Evolutionary conservation across 306 rosid species (phyloP).

Genomic region (Morella rubra): DNA sequence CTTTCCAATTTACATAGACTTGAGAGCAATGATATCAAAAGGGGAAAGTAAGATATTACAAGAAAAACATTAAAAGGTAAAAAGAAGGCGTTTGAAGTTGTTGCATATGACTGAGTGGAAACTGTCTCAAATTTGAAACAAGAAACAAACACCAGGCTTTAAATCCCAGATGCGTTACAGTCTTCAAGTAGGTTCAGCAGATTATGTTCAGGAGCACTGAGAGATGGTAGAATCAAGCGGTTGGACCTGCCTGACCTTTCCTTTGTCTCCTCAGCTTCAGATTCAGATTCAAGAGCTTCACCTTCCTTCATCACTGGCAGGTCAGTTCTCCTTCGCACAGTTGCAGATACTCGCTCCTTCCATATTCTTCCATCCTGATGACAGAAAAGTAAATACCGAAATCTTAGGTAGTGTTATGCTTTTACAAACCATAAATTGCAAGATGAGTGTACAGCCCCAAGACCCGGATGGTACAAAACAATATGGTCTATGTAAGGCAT

Average conservation of each 20-base stretch:
- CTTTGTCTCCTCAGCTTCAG: constrained; percentile 40
- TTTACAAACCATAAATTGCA: background rate
- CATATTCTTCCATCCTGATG: constrained; percentile 91
- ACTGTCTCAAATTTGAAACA: constrained; percentile 22
- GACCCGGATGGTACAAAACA: background rate
- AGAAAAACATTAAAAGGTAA: background rate
- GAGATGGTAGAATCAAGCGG: constrained; percentile 76
- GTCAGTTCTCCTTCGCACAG: constrained; percentile 64
- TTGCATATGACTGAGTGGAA: constrained; percentile 15
- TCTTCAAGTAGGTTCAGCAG: constrained; percentile 84
- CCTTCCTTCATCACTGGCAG: constrained; percentile 79
- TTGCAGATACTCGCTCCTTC: constrained; percentile 88
- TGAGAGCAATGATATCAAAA: constrained; percentile 9
- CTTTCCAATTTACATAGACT: constrained; percentile 8
- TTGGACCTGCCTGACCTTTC: constrained; percentile 52
- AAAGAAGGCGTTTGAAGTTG: background rate
- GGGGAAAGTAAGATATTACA: constrained; percentile 12
- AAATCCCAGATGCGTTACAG: constrained; percentile 74
- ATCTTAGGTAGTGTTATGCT: background rate
- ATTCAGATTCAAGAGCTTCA: constrained; percentile 44
- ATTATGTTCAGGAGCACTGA: constrained; percentile 92
- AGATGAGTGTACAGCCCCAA: background rate
- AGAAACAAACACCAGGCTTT: constrained; percentile 39
- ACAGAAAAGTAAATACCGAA: constrained; percentile 31
- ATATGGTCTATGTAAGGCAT: background rate